Base-by-base conservation (phyloP, 78 protist genomes). In the Trichosphaerium sp. region DNA sequence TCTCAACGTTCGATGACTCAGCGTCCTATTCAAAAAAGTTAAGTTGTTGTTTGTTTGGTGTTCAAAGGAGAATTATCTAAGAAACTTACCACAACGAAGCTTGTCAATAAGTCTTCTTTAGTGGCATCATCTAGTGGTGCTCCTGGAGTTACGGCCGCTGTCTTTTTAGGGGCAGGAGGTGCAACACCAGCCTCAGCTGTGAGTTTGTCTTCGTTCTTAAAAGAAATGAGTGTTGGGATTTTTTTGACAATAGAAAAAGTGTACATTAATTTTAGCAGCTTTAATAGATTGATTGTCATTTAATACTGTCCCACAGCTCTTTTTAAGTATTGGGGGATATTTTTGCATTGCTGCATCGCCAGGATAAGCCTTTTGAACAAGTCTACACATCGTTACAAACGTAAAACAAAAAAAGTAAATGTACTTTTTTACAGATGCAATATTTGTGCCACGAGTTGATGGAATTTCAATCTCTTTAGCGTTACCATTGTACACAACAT, bases 1-100 rank as follows among this genome's bases (percentile, higher is more conserved):
- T 78, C n/a, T 78, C 78, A 34, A 71, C 71, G 48, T 74, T 74
- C 4, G 80, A 63, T 52, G 71, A 63, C 43, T 21, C 21, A 74
- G 47, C 0, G 80, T 67, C 0, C 75, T 44, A 21, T 54, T 59
- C n/a, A 74, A 66, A 31, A 74, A 74, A 54, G 49, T 10, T 38
- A 29, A 35, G 51, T 26, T 10, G 43, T 10, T 72, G 68, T 32
- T 47, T 49, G 42, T 48, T 23, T 4, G 5, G n/a, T 26, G 39
- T 62, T 14, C 28, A 69, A 41, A n/a, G 54, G 4, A 14, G 70
- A 47, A 23, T 49, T 38, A 4, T n/a, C 21, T 12, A 38, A 43
- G 28, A 26, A 18, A 31, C 52, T 43, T 4, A 6, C 69, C 49
- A 39, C 12, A 64, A 35, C 57, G 18, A 64, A 14, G 52, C 4